Evolutionary conservation across 257 asterid genomes (phyloP).

Genomic region (Solanum piurae): DNA sequence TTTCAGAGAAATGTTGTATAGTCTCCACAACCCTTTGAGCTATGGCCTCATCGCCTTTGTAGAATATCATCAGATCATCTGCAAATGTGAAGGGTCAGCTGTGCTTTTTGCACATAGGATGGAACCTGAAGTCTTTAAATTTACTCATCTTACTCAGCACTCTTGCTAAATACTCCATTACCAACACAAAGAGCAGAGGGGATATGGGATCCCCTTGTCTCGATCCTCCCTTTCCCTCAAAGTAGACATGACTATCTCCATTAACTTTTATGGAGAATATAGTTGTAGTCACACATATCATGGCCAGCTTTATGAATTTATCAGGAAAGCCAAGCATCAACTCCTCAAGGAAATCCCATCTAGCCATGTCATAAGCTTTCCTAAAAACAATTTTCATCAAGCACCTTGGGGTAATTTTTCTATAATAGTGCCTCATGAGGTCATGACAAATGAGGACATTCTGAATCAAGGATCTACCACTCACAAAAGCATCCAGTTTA

Average conservation of each 20-base stretch:
- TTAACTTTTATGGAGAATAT: background rate
- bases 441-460: background rate
- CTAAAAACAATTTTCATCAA: too few relatives aligned
- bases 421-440: background rate
- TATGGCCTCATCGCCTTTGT: background rate
- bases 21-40: background rate
- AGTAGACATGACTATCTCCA: background rate
- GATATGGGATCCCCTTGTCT: background rate
- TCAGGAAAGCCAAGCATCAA: background rate
- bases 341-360: background rate
- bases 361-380: background rate
- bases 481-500: background rate
- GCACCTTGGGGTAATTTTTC: background rate
- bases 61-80: background rate
- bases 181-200: background rate
- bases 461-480: background rate
- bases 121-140: background rate
- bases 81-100: background rate
- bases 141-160: background rate
- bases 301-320: background rate
- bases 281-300: background rate
- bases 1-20: background rate
- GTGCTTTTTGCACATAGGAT: background rate
- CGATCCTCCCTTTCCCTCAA: background rate
- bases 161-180: background rate